Evolutionary conservation across 2,329 filamentous ascomycete species (phyloP), one percentile per base, ranked within the genome.

Genomic region (Alternaria triticina): DNA sequence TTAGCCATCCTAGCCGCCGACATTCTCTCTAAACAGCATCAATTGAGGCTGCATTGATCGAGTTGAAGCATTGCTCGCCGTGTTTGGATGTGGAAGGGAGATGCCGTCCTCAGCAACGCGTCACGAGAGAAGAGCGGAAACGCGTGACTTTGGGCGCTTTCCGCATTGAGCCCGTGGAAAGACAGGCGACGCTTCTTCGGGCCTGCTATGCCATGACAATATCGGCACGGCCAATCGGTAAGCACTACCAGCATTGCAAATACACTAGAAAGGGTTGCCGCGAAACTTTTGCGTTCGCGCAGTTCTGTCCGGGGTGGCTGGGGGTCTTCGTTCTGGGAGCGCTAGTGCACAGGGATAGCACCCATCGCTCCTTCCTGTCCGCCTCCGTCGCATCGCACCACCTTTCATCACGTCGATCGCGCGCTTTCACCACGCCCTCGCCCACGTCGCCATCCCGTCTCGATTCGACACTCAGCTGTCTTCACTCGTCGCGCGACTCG

Each of bases 371-470:
- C 63, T 61, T 56, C 54, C 60, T 51, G 52, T 63, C 65, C 33
- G 57, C 57, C 59, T 55, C 52, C 50, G 52, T 63, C 67, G 64
- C 66, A 65, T 57, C 52, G 40, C 50, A 54, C 22, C 46, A 55
- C 20, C 52, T 51, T 70, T 59, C 64, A 68, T 70, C 68, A 63
- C 65, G 57, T 68, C 62, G 62, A 64, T 66, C 61, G 59, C 65
- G 57, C 65, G 57, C 44, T 45, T 56, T 45, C 49, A 28, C 57
- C n/a, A n/a, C 40, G 43, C 44, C 40, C 45, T 49, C 62, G 60
- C 46, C 62, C 54, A 56, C 52, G 54, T 57, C 57, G 60, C 63
- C 36, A 11, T 47, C 20, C 51, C 47, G 36, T 44, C 61, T 52
- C 46, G 17, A 52, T 52, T 47, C 55, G 50, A 27, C 61, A 46